Conservation (phyloP, 225 moss, liverwort and hornwort genomes). For the Marchantia polymorpha region DNA sequence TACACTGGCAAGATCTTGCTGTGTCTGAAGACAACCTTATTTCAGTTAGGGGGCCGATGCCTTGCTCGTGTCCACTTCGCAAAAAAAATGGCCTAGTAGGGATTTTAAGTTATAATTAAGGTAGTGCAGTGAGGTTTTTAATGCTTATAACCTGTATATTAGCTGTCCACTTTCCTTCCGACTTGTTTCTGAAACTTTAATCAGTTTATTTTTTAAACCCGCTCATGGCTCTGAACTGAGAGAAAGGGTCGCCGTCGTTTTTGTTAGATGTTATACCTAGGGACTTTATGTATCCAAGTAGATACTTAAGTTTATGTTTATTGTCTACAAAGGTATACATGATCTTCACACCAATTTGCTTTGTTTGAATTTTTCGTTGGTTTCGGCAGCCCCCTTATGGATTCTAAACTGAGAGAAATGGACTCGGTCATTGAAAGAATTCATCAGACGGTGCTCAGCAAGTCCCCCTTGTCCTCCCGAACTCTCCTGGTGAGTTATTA, state of each 20-base stretch:
- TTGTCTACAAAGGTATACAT: not conserved
- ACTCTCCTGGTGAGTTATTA: constrained; percentile 52
- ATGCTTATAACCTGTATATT: too few species aligned
- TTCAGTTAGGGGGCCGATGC: not conserved
- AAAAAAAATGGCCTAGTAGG: too few species aligned
- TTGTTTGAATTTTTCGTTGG: constrained; percentile 13
- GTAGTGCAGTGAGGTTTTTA: too few species aligned
- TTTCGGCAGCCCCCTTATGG: constrained; percentile 58
- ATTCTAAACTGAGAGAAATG: constrained; percentile 77
- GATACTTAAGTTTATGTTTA: too few species aligned
- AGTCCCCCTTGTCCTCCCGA: constrained; percentile 36
- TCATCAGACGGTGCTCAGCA: constrained; percentile 45
- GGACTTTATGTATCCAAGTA: too few species aligned
- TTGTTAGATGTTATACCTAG: too few species aligned
- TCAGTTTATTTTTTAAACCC: not conserved
- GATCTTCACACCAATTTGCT: constrained; percentile 1
- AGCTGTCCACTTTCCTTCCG: too few species aligned
- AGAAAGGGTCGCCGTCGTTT: not conserved
- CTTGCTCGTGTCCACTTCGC: not conserved
- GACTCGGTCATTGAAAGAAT: constrained; percentile 66
- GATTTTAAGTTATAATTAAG: too few species aligned
- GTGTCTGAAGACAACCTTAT: not conserved
- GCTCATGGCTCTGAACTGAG: not conserved
- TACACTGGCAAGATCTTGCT: too few species aligned
- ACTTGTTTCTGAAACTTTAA: not conserved